phyloP scores from a whole-genome alignment of 2,329 filamentous ascomycete genomes.

The Paraphaeosphaeria minitans region DNA sequence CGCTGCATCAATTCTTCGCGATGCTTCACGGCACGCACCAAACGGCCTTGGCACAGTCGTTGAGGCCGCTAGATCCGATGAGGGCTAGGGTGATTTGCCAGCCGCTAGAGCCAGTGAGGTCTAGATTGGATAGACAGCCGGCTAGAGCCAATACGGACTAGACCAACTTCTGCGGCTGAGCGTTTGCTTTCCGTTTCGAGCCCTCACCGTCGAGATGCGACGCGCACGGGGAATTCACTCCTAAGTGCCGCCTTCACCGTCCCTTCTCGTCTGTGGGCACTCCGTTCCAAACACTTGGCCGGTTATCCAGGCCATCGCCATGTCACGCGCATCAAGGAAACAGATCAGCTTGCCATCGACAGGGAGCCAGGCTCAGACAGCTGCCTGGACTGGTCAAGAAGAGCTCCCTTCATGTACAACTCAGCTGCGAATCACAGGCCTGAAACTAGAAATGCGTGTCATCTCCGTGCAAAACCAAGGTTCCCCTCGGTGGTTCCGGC shows the following conservation, averaged over 20 bases:
- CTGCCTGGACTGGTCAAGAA: constrained; percentile 1
- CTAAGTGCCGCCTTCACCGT: background rate
- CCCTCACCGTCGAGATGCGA: background rate
- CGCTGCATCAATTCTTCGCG: constrained; percentile 18
- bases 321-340: background rate
- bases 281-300: background rate
- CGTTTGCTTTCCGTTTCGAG: background rate
- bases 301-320: background rate
- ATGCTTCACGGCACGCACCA: constrained; percentile 13
- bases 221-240: too few species aligned
- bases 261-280: background rate
- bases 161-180: background rate
- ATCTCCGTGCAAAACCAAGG: background rate
- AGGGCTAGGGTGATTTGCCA: constrained; percentile 3
- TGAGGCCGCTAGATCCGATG: constrained; percentile 14
- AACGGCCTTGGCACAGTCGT: constrained; percentile 11
- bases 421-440: background rate
- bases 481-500: constrained; percentile 5
- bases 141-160: background rate
- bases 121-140: constrained; percentile 10
- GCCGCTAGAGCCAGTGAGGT: constrained; percentile 11
- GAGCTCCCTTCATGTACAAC: constrained; percentile 2
- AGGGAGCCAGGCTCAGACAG: background rate
- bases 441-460: constrained; percentile 2
- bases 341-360: background rate